Evolutionary conservation across 140 eudicot species (phyloP).

Genomic region (Stevia rebaudiana): DNA sequence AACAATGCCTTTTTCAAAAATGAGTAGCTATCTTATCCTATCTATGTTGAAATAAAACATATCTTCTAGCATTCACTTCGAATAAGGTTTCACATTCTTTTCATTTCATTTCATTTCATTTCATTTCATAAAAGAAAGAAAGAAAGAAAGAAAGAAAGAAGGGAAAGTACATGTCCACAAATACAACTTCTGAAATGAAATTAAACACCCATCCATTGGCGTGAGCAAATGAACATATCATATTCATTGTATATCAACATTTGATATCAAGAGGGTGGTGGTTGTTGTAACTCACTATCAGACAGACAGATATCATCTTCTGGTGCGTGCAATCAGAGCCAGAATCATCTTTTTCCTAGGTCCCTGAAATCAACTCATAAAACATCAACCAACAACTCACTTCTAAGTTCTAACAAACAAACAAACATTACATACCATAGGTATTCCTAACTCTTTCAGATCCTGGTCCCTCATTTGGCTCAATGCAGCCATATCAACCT

Average conservation of each 20-base stretch:
- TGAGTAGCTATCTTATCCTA: too few species aligned
- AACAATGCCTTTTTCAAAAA: too few species aligned
- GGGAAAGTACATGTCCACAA: too few species aligned
- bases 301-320: constrained; percentile 31
- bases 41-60: too few species aligned
- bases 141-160: too few species aligned
- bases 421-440: constrained; percentile 53
- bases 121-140: too few species aligned
- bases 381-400: too few species aligned
- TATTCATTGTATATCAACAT: not conserved
- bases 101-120: too few species aligned
- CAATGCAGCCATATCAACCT: constrained; percentile 90
- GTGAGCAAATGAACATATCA: not conserved
- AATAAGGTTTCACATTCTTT: too few species aligned
- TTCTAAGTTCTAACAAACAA: not conserved
- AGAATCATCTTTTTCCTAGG: constrained; percentile 85
- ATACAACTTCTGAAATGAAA: too few species aligned
- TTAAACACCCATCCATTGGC: constrained; percentile 3
- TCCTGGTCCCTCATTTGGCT: constrained; percentile 86
- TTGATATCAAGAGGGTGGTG: not conserved
- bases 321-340: constrained; percentile 54
- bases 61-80: too few species aligned
- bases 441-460: constrained; percentile 86
- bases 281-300: not conserved
- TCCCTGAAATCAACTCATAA: constrained; percentile 41